These are phyloP conservation scores for Ceratocystis cacaofunesta DNA, from an alignment of 2,329 filamentous ascomycete species.

Conservation along the genomic window DNA sequence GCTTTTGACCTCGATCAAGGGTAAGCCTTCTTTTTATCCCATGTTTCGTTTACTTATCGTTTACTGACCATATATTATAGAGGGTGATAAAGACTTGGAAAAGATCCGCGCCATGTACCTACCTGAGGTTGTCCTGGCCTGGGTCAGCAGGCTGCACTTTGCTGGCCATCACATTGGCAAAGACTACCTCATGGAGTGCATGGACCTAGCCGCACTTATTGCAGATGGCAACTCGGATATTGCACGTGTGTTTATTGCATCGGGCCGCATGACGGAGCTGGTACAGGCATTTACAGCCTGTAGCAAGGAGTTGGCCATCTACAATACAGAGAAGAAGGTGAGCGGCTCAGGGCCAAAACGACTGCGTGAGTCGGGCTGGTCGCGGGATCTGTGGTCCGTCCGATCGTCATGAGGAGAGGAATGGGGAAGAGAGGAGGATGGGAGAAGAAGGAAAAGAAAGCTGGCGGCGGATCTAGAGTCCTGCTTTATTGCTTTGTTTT, in stretches of 20 bases:
- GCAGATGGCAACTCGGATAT: conserved; percentile 57
- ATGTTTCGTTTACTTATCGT: neutral
- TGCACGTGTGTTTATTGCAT: conserved; percentile 46
- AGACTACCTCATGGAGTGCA: conserved; percentile 64
- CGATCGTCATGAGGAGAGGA: conserved; percentile 25
- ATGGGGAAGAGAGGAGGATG: neutral
- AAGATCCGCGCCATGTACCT: conserved; percentile 63
- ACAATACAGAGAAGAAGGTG: conserved; percentile 38
- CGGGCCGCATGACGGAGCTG: conserved; percentile 58
- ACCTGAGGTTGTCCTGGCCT: conserved; percentile 72
- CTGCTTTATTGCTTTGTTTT: conserved; percentile 1
- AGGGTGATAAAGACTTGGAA: conserved; percentile 46
- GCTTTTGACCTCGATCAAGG: conserved; percentile 40
- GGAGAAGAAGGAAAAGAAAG: neutral
- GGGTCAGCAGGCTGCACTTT: conserved; percentile 66
- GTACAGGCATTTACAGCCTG: conserved; percentile 62
- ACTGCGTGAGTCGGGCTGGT: conserved; percentile 47
- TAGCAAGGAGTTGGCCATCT: conserved; percentile 54
- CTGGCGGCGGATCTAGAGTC: neutral
- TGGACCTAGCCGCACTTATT: conserved; percentile 68
- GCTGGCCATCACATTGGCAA: conserved; percentile 60
- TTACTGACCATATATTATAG: conserved; percentile 23
- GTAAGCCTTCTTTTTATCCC: conserved; percentile 28
- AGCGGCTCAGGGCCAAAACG: conserved; percentile 38
- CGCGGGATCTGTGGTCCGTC: conserved; percentile 46